Evolutionary conservation across 495 filamentous ascomycete genomes (phyloP).

Genomic region (Tuber microsphaerosporum): DNA sequence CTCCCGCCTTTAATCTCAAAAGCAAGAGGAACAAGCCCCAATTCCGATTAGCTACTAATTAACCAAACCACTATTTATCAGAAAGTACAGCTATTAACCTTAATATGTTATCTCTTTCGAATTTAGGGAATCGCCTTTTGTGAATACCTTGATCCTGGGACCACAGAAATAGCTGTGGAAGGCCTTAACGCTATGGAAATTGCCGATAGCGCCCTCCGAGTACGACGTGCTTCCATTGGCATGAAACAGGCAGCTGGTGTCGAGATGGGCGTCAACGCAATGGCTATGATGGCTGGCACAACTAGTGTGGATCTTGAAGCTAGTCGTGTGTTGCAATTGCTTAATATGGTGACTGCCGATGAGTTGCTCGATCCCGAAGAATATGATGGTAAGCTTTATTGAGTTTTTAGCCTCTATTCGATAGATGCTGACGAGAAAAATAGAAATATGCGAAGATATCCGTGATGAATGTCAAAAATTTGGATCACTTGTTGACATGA

Average conservation of each 20-base stretch:
- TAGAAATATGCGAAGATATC: conserved; percentile 92
- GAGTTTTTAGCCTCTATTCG: background rate
- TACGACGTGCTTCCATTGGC: conserved; percentile 82
- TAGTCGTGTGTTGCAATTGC: conserved; percentile 74
- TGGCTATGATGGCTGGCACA: conserved; percentile 97
- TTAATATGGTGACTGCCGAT: conserved; percentile 97
- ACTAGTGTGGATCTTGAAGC: conserved; percentile 68
- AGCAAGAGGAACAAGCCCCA: conserved; percentile 22
- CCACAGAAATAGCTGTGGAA: conserved; percentile 79
- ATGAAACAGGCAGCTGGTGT: conserved; percentile 80
- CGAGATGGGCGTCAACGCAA: conserved; percentile 94
- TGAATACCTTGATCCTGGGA: conserved; percentile 73
- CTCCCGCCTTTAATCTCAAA: conserved; percentile 11
- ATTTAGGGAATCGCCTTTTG: conserved; percentile 88
- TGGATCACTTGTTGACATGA: conserved; percentile 73
- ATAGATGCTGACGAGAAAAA: background rate
- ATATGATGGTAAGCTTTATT: conserved; percentile 65
- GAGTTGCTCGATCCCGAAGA: conserved; percentile 90
- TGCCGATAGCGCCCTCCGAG: conserved; percentile 75
- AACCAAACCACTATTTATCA: conserved; percentile 34
- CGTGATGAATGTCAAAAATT: conserved; percentile 87
- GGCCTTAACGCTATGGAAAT: conserved; percentile 88
- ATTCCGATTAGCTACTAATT: conserved; percentile 18
- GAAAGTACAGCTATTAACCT: conserved; percentile 38
- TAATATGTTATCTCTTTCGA: conserved; percentile 31